Base-by-base conservation (phyloP, 2,329 filamentous ascomycete genomes). In the Xylariaceae sp. region DNA sequence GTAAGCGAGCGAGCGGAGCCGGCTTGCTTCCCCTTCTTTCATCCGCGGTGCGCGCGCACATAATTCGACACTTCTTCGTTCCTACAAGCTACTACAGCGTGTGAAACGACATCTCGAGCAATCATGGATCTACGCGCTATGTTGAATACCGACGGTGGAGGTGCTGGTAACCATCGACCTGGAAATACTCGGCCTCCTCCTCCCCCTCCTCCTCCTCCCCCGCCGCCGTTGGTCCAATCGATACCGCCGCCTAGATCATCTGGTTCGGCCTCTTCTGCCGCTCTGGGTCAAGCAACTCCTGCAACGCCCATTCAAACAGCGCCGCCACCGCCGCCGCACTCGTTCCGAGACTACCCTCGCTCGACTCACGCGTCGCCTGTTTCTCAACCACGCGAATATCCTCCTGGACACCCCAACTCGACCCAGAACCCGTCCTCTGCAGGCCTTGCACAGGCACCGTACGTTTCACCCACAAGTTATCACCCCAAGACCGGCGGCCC, bases 271-370 rank as follows among this genome's bases (percentile, higher is more conserved):
- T 37, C 65, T 55, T 59, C 65, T 58, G 62, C 65, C 30, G 50
- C 64, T 50, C 59, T 67, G 57, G 62, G 63, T 61, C 69, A 70
- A 53, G 58, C 66, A 58, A 56, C 73, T 54, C 66, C 74, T 51
- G 63, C 69, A 4, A 77, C 75, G 2, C 75, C 75, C 6, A 64
- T 74, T 37, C 79, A 78, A 65, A 70, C 73, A 55, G 65, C 51
- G 48, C 60, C 59, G 2, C 73, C 74, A 41, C 80, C 23, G 7
- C 73, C 76, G 2, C 73, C 74, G 44, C 80, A 79, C 60, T 71
- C 73, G 9, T 82, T 82, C 68, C 77, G 78, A 70, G 82, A 84
- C 53, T 83, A 80, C 63, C 69, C 67, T 63, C 77, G 78, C 61
- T 71, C 74, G 53, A 72, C 72, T 34, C 82, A 82, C 51, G 74